phyloP scores from a whole-genome alignment of 2,329 filamentous ascomycete genomes.

The Fusarium lateritium region DNA sequence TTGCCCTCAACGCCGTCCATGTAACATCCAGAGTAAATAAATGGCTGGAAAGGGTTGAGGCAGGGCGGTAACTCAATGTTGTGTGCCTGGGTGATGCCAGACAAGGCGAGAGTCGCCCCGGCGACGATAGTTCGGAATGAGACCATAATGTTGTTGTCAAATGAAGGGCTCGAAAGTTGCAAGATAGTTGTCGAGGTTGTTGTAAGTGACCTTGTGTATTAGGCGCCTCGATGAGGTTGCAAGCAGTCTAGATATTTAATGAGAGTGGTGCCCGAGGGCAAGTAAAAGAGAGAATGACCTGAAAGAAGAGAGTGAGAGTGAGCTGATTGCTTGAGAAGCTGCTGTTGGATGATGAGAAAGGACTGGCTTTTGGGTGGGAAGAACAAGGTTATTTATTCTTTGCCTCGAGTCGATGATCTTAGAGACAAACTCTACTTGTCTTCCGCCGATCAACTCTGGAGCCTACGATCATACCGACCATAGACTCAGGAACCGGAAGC shows the following conservation, averaged over 20 bases:
- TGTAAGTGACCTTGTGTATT: constrained; percentile 14
- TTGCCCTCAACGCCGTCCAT: constrained; percentile 53
- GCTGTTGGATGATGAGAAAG: constrained; percentile 37
- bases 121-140: constrained; percentile 52
- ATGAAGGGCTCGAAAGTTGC: constrained; percentile 35
- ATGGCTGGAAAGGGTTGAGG: constrained; percentile 62
- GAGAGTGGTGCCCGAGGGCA: constrained; percentile 42
- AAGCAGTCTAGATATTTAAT: constrained; percentile 34
- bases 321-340: constrained; percentile 45
- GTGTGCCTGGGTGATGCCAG: constrained; percentile 57
- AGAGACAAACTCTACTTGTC: background rate
- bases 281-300: constrained; percentile 25
- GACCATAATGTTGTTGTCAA: constrained; percentile 35
- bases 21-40: constrained; percentile 65
- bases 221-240: constrained; percentile 23
- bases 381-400: constrained; percentile 45
- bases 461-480: constrained; percentile 8
- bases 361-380: constrained; percentile 10
- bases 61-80: constrained; percentile 63
- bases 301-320: constrained; percentile 40
- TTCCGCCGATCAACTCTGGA: constrained; percentile 12
- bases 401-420: constrained; percentile 1
- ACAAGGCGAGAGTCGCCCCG: constrained; percentile 57
- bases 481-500: constrained; percentile 32
- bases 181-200: constrained; percentile 20